Conservation (phyloP, 1,284 basidiomycete genomes). For the Leucoagaricus sp. region DNA sequence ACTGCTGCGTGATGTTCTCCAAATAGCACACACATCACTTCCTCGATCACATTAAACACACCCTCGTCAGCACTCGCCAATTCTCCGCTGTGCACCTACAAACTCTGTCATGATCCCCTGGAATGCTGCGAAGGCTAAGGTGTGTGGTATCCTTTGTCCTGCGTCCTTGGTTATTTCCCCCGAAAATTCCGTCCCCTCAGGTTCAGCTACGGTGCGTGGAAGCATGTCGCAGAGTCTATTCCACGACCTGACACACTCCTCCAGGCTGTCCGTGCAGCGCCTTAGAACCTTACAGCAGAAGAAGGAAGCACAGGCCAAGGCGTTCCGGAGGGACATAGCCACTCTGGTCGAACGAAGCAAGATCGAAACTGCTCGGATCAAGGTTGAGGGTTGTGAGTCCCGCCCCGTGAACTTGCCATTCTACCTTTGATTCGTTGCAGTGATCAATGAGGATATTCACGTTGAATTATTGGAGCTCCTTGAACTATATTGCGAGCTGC, state of each 20-base stretch:
- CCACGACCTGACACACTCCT: conserved; percentile 5
- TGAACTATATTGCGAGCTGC: conserved; percentile 91
- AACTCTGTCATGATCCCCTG: conserved; percentile 70
- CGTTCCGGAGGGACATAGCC: conserved; percentile 77
- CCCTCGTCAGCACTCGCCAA: not conserved
- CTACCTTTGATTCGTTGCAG: conserved; percentile 31
- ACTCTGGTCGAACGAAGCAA: conserved; percentile 78
- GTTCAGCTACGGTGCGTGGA: conserved; percentile 63
- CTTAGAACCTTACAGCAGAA: conserved; percentile 91
- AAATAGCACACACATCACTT: not conserved
- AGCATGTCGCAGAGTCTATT: not conserved
- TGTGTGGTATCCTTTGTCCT: conserved; percentile 24
- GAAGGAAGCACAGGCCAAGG: conserved; percentile 91
- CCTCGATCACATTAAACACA: conserved; percentile 8
- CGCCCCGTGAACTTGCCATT: not conserved
- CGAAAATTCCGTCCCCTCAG: conserved; percentile 31
- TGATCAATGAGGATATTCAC: conserved; percentile 86
- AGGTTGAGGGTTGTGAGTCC: conserved; percentile 74
- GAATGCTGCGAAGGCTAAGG: conserved; percentile 77
- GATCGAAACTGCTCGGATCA: conserved; percentile 81
- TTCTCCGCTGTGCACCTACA: not conserved
- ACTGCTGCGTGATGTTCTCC: not conserved
- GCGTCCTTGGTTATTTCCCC: not conserved
- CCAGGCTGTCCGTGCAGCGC: conserved; percentile 87
- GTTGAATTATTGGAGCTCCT: conserved; percentile 89